A percentile compares a stretch with the other conserved stretches of the same genome.
phyloP scores from a whole-genome alignment of 2,329 filamentous ascomycete genomes.

The Fusarium metavorans region DNA sequence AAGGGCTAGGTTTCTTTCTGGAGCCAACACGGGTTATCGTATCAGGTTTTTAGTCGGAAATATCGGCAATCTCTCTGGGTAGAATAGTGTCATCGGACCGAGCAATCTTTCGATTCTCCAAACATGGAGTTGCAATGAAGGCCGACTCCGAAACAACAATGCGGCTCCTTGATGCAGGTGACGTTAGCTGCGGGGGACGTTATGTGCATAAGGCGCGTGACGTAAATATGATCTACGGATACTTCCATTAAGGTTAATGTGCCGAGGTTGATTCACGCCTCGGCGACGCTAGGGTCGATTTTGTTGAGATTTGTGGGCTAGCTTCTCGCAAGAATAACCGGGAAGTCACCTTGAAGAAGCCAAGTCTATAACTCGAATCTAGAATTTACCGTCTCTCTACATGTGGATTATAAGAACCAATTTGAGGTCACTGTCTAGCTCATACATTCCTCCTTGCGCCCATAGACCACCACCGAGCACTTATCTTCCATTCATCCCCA shows the following conservation, averaged over 20 bases:
- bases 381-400: neutral
- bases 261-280: neutral
- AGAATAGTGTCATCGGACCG: neutral
- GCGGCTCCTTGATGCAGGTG: neutral
- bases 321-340: neutral
- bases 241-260: neutral
- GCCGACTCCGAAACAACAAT: neutral
- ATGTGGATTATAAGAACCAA: neutral
- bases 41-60: neutral
- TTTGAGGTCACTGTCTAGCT: neutral
- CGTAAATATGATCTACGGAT: neutral
- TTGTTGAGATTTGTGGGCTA: neutral
- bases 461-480: conserved; percentile 22
- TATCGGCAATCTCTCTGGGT: neutral
- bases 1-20: neutral
- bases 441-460: neutral
- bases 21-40: neutral
- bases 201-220: neutral
- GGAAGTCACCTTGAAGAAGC: neutral
- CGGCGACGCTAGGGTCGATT: neutral
- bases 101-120: neutral
- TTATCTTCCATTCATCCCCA: conserved; percentile 19
- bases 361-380: neutral
- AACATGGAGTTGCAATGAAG: neutral
- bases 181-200: neutral